A percentile compares a stretch with the other conserved stretches of the same genome.
Conservation (phyloP, 1,284 basidiomycete species). For the Xerocomus minutiporus region DNA sequence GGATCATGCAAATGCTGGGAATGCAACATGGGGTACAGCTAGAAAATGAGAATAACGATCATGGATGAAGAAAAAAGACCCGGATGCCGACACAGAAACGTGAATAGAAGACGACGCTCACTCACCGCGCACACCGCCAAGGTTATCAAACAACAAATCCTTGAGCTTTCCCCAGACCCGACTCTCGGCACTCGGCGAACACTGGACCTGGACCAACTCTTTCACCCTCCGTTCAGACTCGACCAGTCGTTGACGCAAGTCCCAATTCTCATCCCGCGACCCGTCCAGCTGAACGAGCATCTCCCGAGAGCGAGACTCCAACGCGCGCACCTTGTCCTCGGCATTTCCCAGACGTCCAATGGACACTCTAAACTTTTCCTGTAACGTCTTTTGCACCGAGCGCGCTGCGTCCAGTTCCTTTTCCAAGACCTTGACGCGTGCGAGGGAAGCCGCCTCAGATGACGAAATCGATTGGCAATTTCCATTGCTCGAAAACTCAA, state of each 20-base stretch:
- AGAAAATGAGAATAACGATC: constrained; percentile 5
- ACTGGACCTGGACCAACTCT: constrained; percentile 17
- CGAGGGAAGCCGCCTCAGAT: neutral
- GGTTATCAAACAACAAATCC: constrained; percentile 30
- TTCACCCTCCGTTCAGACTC: constrained; percentile 23
- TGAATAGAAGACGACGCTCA: constrained; percentile 5
- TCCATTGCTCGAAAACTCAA: constrained; percentile 22
- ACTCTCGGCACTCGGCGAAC: constrained; percentile 13
- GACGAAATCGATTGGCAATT: neutral
- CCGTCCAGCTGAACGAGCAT: constrained; percentile 15
- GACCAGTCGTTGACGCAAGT: constrained; percentile 21
- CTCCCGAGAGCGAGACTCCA: constrained; percentile 23
- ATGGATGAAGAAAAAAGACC: constrained; percentile 1
- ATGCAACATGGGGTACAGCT: constrained; percentile 21
- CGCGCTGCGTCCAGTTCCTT: constrained; percentile 18
- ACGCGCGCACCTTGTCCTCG: constrained; percentile 13
- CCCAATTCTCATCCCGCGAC: constrained; percentile 20
- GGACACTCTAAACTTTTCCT: constrained; percentile 18
- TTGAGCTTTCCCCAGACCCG: constrained; percentile 30
- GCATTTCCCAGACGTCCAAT: constrained; percentile 12
- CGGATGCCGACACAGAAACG: constrained; percentile 9
- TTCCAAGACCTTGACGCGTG: constrained; percentile 23
- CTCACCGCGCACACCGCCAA: constrained; percentile 22
- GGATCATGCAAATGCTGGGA: constrained; percentile 21
- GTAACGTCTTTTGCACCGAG: constrained; percentile 13